Evolutionary conservation across 176 grass and related monocot genomes (phyloP), one percentile per base, ranked within the genome.

Genomic region (Bonia amplexicaulis): DNA sequence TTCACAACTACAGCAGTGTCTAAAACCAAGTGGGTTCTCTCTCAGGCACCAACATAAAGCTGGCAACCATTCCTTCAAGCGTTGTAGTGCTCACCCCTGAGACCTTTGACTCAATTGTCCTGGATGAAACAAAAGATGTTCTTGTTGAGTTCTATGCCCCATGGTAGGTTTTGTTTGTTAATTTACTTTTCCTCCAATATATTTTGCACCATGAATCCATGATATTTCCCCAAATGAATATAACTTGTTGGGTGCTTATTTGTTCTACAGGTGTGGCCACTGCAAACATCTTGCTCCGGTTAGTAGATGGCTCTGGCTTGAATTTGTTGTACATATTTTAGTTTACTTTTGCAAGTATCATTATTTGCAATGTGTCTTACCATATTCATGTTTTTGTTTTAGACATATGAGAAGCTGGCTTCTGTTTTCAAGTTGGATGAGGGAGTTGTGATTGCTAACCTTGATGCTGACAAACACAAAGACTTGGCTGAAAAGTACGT

Each of bases 131-230:
- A 45, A 97, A 97, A 86, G 87, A 97, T 78, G 92, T 94, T 54
- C 88, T 97, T 90, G 94, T 97, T 80, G 94, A 97, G 85, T 97
- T 97, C 73, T 97, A 97, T 90, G 94, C 94, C 5, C 94, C 94
- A 74, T 97, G 94, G 94, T 97, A 89, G 77, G 85, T 90, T 86
- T 40, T 73, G 17, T 40, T 65, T 19, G 23, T 45, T 33, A 55
- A 52, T 41, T 23, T 27, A 15, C 37, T 63, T 57, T 62, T 58
- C 47, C 39, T 44, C 20, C 63, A 7, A 29, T 66, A 22, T 84
- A 1, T 25, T 45, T 73, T 79, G 59, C 16, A 7, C 51, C 58
- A 78, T 80, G 33, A 74, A 69, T 61, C 59, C 37, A 31, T 82
- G 41, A 73, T 55, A 13, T 66, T 73, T 31, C 5, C 69, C 70